phyloP scores from a whole-genome alignment of 306 rosid species.

The Fragaria nilgerrensis region DNA sequence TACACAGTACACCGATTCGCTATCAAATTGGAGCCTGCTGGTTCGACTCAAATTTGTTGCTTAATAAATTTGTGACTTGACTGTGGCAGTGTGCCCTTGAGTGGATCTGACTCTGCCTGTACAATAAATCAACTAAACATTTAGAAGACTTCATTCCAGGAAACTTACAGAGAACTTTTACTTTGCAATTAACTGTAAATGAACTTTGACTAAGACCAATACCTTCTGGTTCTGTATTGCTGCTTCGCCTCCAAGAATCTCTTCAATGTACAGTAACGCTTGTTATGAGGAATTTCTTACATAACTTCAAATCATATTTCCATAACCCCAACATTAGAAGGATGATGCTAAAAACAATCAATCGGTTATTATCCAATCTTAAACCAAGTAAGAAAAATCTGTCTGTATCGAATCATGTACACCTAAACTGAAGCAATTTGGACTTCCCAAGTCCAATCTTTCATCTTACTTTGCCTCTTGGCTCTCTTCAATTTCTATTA shows the following conservation, averaged over 20 bases:
- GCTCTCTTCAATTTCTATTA: constrained; percentile 19
- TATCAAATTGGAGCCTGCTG: too few species aligned
- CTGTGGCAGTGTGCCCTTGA: too few species aligned
- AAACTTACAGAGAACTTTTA: too few species aligned
- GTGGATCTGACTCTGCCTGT: too few species aligned
- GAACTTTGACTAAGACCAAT: too few species aligned
- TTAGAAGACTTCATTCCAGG: too few species aligned
- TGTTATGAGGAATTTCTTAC: constrained; percentile 7
- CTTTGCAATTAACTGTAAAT: too few species aligned
- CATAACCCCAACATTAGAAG: too few species aligned
- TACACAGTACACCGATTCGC: too few species aligned
- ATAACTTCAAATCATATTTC: background rate
- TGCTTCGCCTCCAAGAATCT: background rate
- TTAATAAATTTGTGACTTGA: too few species aligned
- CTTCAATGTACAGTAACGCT: constrained; percentile 3
- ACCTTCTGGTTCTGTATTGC: background rate
- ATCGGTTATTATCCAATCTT: background rate
- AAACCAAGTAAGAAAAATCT: constrained; percentile 13
- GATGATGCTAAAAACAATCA: constrained; percentile 19
- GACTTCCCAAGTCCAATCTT: background rate
- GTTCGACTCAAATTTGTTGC: too few species aligned
- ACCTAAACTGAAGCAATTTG: constrained; percentile 22
- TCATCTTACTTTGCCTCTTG: background rate
- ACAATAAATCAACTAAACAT: too few species aligned
- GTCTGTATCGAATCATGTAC: background rate